Evolutionary conservation across 129 eudicot genomes (phyloP).

Genomic region (Saussurea involucrata): DNA sequence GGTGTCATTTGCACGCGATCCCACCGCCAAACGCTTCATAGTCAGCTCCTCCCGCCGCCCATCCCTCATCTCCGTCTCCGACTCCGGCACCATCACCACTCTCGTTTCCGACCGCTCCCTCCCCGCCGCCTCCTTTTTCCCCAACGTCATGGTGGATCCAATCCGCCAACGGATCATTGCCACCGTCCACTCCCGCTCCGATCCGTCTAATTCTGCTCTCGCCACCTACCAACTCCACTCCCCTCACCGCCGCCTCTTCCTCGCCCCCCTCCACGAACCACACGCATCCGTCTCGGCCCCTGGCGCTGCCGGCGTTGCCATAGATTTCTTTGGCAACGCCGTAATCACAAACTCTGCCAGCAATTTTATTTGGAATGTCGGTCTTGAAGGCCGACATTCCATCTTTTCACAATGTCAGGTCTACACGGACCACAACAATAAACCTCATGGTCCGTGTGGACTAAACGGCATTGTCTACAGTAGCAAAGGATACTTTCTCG

Average conservation of each 20-base stretch:
- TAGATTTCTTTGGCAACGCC: slow-evolving; percentile 2
- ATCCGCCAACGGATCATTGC: not conserved
- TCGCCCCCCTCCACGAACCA: not conserved
- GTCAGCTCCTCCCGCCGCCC: not conserved
- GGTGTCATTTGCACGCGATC: not conserved
- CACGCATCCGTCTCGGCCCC: not conserved
- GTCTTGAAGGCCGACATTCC: slow-evolving; percentile 3
- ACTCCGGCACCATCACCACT: not conserved
- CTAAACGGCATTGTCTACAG: not conserved
- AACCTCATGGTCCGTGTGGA: not conserved
- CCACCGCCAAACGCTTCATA: slow-evolving; percentile 1
- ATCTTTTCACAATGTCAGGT: not conserved
- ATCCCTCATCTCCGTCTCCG: not conserved
- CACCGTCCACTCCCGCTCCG: slow-evolving; percentile 1
- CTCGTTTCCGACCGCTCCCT: slow-evolving; percentile 3
- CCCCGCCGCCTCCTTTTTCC: not conserved
- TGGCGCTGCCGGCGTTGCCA: slow-evolving; percentile 1
- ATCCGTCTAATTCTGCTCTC: not conserved
- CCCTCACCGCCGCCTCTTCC: slow-evolving; percentile 1
- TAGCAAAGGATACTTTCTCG: slow-evolving; percentile 36
- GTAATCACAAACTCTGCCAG: not conserved
- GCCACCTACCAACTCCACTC: not conserved
- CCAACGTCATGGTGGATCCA: slow-evolving; percentile 1
- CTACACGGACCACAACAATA: slow-evolving; percentile 1
- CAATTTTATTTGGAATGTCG: slow-evolving; percentile 13